Percentiles rank a stretch among this genome's conserved stretches.
phyloP scores from a whole-genome alignment of 2,329 filamentous ascomycete species.

The Parascedosporium putredinis region DNA sequence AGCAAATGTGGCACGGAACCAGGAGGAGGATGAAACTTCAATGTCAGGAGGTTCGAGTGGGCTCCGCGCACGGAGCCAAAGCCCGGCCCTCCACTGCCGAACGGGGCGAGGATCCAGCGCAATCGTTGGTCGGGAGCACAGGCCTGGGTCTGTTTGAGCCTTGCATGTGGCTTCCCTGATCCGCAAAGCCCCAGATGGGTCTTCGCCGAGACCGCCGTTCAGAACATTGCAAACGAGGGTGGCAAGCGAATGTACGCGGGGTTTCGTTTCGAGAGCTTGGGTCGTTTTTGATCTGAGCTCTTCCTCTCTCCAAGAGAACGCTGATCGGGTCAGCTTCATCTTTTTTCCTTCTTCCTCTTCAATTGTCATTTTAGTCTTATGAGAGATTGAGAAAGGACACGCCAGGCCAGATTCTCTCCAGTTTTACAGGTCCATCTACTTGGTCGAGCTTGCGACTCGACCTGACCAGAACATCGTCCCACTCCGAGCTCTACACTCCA shows the following conservation, averaged over 20 bases:
- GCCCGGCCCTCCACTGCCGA: neutral
- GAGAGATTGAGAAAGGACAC: no score
- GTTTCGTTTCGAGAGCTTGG: neutral
- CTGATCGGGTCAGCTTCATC: neutral
- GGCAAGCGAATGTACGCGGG: no score
- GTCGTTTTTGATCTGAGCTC: neutral
- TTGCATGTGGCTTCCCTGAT: neutral
- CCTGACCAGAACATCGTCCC: no score
- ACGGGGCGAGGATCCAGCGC: neutral
- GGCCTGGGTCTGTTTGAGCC: no score
- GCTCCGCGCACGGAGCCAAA: neutral
- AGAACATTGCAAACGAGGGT: no score
- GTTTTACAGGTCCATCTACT: no score
- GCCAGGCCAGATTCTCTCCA: no score
- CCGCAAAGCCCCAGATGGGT: neutral
- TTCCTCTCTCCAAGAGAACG: neutral
- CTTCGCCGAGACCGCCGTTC: no score
- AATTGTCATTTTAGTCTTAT: no score
- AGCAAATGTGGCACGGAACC: neutral
- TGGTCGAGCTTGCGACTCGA: no score
- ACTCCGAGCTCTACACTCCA: neutral
- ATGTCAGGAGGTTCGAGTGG: neutral
- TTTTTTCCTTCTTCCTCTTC: neutral
- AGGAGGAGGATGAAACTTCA: constrained; percentile 1
- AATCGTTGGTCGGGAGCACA: no score